Base-by-base conservation (phyloP, 2,329 filamentous ascomycete genomes). In the Pseudogymnoascus sp. region DNA sequence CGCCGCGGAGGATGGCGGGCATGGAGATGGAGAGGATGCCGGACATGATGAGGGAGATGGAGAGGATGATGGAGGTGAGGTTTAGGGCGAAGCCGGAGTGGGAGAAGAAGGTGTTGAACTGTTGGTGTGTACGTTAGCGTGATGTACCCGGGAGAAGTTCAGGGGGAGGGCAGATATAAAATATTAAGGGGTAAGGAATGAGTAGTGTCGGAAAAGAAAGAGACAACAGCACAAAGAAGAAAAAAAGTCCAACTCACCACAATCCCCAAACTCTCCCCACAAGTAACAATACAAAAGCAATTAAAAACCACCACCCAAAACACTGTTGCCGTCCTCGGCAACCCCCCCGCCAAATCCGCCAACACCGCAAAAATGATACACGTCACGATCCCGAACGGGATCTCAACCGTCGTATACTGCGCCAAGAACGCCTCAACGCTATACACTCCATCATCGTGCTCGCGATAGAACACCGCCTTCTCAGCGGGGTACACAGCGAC, bases 51-150 rank as follows among this genome's bases (percentile, higher is more conserved):
- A 88, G 87, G 0, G 88, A 86, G 6, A 93, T 82, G 0, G 85
- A 86, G 3, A 93, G 78, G 16, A 92, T 78, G 44, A 90, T 81
- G 0, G 83, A 86, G 67, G 88, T 90, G 63, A 90, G 75, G 68
- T 90, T 91, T 64, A 92, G 84, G 0, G 89, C 88, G 72, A 92
- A 92, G 1, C 89, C 89, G 0, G 88, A 89, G 70, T 92, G 89
- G 6, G 77, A 76, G 72, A 91, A 89, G 7, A 92, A 76, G 0
- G 89, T 91, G 75, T 91, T 91, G 78, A 92, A 92, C 76, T 73
- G 18, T 63, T 28, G 16, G 4, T 2, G 4, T 53, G 18, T 62
- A 60, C 7, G 34, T 42, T 56, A 53, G 46, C 12, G 4, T 2
- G 46, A 6, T 56, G n/a, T 42, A 10, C 6, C 37, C 21, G 6